Base-by-base conservation (phyloP, 2,329 filamentous ascomycete genomes). In the Neocatenulostroma microsporum region DNA sequence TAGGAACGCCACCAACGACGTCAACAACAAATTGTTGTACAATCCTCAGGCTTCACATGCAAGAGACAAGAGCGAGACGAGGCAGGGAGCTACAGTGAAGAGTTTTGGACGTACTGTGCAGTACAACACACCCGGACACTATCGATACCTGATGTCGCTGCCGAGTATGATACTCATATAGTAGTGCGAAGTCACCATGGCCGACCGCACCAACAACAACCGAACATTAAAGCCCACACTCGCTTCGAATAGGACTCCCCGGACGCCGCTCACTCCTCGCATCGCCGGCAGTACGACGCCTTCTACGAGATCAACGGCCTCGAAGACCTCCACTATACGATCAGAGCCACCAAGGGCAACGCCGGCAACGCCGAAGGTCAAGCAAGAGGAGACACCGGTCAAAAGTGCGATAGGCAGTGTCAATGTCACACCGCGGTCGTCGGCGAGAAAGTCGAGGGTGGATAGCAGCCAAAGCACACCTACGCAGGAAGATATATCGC, bases 391-490 rank as follows among this genome's bases (percentile, higher is more conserved):
- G 29, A 70, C 73, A 29, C 68, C 76, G 7, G 64, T 70, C 20
- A 66, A 71, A 33, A 55, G 73, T 34, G 37, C 37, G 18, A 75
- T 75, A 49, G 62, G 86, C 29, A 76, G 61, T 60, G 73, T 64
- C 57, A 87, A 84, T 57, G 67, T 87, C 55, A 93, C 87, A 3
- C 84, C 86, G 34, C 77, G 87, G 47, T 86, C 86, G 7, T 82
- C 81, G 7, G 69, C 78, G 32, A 74, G 87, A 44, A 84, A 78
- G 57, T 78, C 69, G 49, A 78, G 85, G 48, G 74, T 79, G 39
- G 78, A 84, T 56, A 86, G 81, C 58, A 63, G 72, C 18, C 73
- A 70, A 40, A 74, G 73, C 21, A 86, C 85, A 10, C 50, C 54
- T 10, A 39, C 39, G 17, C 44, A 45, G 19, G 36, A 37, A 15